Base-by-base conservation (phyloP, 768 basidiomycete species). In the Amanita pallidorosea region DNA sequence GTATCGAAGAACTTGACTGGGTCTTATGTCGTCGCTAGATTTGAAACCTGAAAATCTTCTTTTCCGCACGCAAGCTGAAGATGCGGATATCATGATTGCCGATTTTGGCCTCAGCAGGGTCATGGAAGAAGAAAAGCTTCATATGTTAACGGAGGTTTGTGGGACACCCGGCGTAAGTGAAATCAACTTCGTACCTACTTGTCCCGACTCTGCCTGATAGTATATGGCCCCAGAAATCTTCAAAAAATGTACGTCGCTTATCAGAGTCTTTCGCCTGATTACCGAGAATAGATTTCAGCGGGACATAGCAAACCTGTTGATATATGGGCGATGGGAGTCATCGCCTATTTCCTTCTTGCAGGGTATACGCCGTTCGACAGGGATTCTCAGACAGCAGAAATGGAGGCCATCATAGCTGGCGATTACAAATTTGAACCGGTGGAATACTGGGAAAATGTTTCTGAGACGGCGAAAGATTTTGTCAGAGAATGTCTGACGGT, bases 181-280 rank as follows among this genome's bases (percentile, higher is more conserved):
- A 25, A 27, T 6, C 7, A 17, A 48, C 31, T n/a, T 25, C 12
- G 41, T 44, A 25, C 4, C 27, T 8, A 42, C 15, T 40, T 38
- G 11, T 23, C 35, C 44, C 37, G 33, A 41, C 34, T 55, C 55
- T 52, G 60, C n/a, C 35, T 42, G 20, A 18, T 56, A 87, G 76
- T 94, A 94, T 65, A 93, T 91, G 87, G 89, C 95, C 2, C 94
- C 94, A 0, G 94, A 99, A 65, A 95, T 96, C 55, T 95, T 95
- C 74, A 81, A 83, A 65, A 92, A 90, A 67, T 80, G 86, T 90
- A 54, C 35, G 81, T 67, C 27, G 20, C 50, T 53, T 20, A 22
- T 34, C 11, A 45, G 25, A 42, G 41, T 25, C 35, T 22, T 35
- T 31, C 5, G 25, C 37, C 35, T 44, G 47, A 46, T 49, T 46